Conservation (phyloP, 2,329 filamentous ascomycete species). For the Dendryphion nanum region DNA sequence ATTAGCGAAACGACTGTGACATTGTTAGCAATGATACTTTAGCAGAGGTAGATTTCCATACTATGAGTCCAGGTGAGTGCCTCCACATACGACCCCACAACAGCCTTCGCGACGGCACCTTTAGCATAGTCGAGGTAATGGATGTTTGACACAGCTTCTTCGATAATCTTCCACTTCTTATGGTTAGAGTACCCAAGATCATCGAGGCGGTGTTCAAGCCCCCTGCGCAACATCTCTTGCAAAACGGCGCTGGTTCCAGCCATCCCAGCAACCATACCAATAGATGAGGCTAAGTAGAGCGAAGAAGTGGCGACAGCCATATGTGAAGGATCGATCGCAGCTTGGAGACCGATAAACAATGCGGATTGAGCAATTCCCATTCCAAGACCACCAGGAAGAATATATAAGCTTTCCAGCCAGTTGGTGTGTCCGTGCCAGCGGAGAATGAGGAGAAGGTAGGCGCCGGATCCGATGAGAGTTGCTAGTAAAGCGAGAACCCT, state of each 20-base stretch:
- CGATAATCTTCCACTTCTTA: conserved; percentile 12
- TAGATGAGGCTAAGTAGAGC: conserved; percentile 16
- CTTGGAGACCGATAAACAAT: conserved; percentile 25
- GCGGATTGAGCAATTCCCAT: conserved; percentile 23
- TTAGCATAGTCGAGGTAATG: conserved; percentile 18
- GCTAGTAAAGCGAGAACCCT: conserved; percentile 19
- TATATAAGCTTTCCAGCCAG: conserved; percentile 25
- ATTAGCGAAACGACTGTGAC: conserved; percentile 16
- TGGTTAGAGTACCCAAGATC: conserved; percentile 7
- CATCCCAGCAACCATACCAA: conserved; percentile 22
- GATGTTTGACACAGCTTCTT: conserved; percentile 17
- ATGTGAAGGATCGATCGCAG: conserved; percentile 16
- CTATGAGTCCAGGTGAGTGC: conserved; percentile 24
- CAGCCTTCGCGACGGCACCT: conserved; percentile 8
- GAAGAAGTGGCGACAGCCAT: conserved; percentile 20
- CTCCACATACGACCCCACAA: conserved; percentile 19
- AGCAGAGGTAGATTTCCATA: conserved; percentile 2
- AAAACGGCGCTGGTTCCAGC: conserved; percentile 22
- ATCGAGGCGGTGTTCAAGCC: conserved; percentile 13
- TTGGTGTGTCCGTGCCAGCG: conserved; percentile 29
- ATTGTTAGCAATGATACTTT: neutral
- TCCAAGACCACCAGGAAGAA: conserved; percentile 27
- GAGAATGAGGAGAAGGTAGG: conserved; percentile 23
- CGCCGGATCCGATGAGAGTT: conserved; percentile 13
- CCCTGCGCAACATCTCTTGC: conserved; percentile 16